Percentiles rank a stretch among this genome's conserved stretches.
phyloP scores from a whole-genome alignment of 768 basidiomycete species.

The Boletus coccyginus region DNA sequence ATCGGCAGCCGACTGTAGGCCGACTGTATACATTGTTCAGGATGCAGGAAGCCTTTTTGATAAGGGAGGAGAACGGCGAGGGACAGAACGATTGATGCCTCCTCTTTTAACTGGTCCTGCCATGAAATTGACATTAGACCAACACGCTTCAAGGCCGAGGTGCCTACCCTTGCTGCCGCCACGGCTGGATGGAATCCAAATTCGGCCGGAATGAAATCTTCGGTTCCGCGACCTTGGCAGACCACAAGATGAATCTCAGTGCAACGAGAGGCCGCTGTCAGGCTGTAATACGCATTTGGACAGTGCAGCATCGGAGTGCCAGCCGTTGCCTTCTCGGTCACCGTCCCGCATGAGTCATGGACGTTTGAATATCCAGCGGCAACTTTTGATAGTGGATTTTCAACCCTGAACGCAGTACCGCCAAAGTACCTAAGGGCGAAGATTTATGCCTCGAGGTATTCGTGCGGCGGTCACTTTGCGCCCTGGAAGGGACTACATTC shows the following conservation, averaged over 20 bases:
- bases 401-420: conserved; percentile 34
- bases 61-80: conserved; percentile 24
- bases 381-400: conserved; percentile 12
- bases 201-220: conserved; percentile 21
- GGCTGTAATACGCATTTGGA: conserved; percentile 7
- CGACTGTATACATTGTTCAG: conserved; percentile 40
- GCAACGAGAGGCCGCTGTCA: conserved; percentile 11
- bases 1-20: conserved; percentile 38
- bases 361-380: conserved; percentile 8
- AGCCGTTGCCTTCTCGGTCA: conserved; percentile 9
- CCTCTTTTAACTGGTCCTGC: conserved; percentile 20
- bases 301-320: conserved; percentile 9
- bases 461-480: conserved; percentile 32
- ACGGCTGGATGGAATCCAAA: conserved; percentile 10
- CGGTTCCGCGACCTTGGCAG: conserved; percentile 26
- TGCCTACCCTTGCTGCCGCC: conserved; percentile 18
- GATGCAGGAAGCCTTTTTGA: conserved; percentile 25
- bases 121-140: conserved; percentile 18
- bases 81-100: conserved; percentile 21
- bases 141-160: conserved; percentile 22
- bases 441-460: conserved; percentile 31
- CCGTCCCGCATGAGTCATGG: conserved; percentile 17
- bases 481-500: conserved; percentile 17
- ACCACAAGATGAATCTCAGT: conserved; percentile 17
- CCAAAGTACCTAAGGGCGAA: conserved; percentile 31